phyloP scores from a whole-genome alignment of 1,139 yeast genomes.

The Candida anutae region DNA sequence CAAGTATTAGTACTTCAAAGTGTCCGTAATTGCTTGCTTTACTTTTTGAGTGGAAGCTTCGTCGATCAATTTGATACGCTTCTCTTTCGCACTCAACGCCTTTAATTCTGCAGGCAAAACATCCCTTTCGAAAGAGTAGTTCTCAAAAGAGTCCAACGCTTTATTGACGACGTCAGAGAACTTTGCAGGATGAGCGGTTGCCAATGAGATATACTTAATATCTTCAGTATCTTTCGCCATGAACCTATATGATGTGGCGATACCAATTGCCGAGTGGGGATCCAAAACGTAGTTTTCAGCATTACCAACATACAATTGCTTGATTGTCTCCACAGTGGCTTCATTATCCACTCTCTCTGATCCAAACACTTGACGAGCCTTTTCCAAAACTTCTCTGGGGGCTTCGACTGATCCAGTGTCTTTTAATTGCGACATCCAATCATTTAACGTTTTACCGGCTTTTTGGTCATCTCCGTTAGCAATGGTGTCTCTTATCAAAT shows the following conservation, averaged over 20 bases:
- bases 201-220: conserved; percentile 63
- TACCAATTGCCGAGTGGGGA: conserved; percentile 96
- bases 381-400: conserved; percentile 52
- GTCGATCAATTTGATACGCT: conserved; percentile 71
- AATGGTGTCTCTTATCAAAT: conserved; percentile 65
- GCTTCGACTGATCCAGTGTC: conserved; percentile 69
- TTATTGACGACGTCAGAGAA: conserved; percentile 91
- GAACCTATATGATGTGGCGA: conserved; percentile 62
- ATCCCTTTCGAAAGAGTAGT: conserved; percentile 77
- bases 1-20: conserved; percentile 22
- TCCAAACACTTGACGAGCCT: conserved; percentile 63
- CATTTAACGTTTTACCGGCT: conserved; percentile 66
- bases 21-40: conserved; percentile 66
- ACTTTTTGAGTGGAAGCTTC: conserved; percentile 66
- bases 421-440: conserved; percentile 78
- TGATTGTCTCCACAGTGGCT: conserved; percentile 73
- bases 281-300: conserved; percentile 78
- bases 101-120: conserved; percentile 87
- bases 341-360: conserved; percentile 76
- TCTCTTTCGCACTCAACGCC: conserved; percentile 59
- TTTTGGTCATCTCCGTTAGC: conserved; percentile 49
- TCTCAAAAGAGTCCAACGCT: conserved; percentile 58
- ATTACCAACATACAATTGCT: conserved; percentile 47
- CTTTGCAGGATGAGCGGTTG: conserved; percentile 98
- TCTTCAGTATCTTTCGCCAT: conserved; percentile 40